These are phyloP conservation scores for Corylus americana DNA, from an alignment of 306 rosid species.

Conservation along the genomic window DNA sequence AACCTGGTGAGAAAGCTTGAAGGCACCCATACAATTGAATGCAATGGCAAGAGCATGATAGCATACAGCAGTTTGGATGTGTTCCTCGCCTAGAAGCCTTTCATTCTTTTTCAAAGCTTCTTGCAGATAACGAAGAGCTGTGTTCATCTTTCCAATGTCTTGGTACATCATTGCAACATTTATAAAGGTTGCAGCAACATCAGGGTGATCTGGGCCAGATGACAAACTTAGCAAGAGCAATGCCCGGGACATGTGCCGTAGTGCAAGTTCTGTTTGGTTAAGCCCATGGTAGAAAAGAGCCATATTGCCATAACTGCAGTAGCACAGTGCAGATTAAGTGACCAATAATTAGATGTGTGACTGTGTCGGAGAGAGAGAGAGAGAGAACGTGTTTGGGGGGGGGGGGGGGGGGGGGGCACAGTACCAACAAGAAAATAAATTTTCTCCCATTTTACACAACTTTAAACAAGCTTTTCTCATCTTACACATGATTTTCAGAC, in stretches of 20 bases:
- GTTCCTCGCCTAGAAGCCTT: constrained; percentile 96
- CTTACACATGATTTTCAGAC: background rate
- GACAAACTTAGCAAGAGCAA: constrained; percentile 87
- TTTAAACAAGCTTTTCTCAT: background rate
- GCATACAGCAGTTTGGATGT: constrained; percentile 98
- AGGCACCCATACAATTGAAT: constrained; percentile 97
- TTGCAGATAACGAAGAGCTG: constrained; percentile 98
- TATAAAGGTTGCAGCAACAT: constrained; percentile 91
- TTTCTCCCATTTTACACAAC: background rate
- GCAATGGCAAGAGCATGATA: constrained; percentile 98
- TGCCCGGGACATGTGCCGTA: constrained; percentile 96
- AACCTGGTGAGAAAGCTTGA: constrained; percentile 97
- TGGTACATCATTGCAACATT: constrained; percentile 99
- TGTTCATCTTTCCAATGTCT: constrained; percentile 94
- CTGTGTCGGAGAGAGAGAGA: background rate
- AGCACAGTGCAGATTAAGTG: constrained; percentile 21
- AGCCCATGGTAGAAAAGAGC: constrained; percentile 97
- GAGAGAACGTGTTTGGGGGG: background rate
- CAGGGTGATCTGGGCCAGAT: constrained; percentile 99
- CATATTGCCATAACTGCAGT: constrained; percentile 96
- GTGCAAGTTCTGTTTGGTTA: constrained; percentile 94
- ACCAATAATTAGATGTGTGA: constrained; percentile 9
- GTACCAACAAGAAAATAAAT: background rate
- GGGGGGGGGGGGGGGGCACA: too few species aligned
- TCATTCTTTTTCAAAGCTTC: constrained; percentile 97